These are phyloP conservation scores for Pichia occidentalis DNA, from an alignment of 805 yeast genomes.

Conservation along the genomic window DNA sequence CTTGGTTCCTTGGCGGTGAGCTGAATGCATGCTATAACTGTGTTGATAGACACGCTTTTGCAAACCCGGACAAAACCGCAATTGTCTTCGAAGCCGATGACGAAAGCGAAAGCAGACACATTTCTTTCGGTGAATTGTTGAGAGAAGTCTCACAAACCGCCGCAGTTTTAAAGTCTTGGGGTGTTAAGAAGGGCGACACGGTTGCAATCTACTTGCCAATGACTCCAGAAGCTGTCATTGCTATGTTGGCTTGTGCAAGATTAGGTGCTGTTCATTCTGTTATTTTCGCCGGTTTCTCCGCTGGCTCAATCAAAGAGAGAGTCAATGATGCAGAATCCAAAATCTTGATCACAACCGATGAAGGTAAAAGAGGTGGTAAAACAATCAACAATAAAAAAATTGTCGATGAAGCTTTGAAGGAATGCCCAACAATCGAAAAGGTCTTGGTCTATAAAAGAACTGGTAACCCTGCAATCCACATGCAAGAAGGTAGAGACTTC, in stretches of 20 bases:
- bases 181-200: conserved; percentile 90
- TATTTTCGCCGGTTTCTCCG: conserved; percentile 92
- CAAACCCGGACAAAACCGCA: conserved; percentile 78
- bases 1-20: conserved; percentile 94
- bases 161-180: conserved; percentile 73
- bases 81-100: conserved; percentile 93
- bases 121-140: conserved; percentile 83
- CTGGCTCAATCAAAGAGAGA: conserved; percentile 89
- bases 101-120: conserved; percentile 58
- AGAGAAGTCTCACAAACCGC: conserved; percentile 83
- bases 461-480: conserved; percentile 63
- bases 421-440: conserved; percentile 68
- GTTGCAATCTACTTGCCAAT: conserved; percentile 96
- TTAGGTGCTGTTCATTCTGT: conserved; percentile 96
- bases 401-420: conserved; percentile 86
- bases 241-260: conserved; percentile 90
- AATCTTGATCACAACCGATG: conserved; percentile 90
- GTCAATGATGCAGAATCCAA: conserved; percentile 80
- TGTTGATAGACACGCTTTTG: conserved; percentile 91
- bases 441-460: conserved; percentile 88
- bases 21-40: conserved; percentile 90
- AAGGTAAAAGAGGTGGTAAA: conserved; percentile 93
- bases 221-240: conserved; percentile 93
- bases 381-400: conserved; percentile 86
- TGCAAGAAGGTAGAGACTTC: conserved; percentile 75